Evolutionary conservation across 768 basidiomycete genomes (phyloP), one percentile per base, ranked within the genome.

Genomic region (Pleurotus tuoliensis): DNA sequence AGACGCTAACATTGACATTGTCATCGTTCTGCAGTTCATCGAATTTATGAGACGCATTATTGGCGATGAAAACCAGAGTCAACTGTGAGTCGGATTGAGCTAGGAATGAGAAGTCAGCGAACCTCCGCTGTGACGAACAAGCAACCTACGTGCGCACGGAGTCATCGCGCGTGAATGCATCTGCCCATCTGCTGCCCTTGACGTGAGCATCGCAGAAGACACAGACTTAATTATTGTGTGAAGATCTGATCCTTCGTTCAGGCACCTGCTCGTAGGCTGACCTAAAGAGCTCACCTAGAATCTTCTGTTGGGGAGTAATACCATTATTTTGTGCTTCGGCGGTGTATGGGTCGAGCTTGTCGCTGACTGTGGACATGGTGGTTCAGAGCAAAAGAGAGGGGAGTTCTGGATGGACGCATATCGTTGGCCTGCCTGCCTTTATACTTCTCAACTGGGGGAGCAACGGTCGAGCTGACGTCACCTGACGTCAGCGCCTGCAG

Each of bases 101-200:
- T 86, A 57, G 41, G 44, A 9, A 40, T 16, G n/a, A n/a, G 37
- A 15, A n/a, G 55, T 22, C 54, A 46, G 7, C 18, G 34, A 40
- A 18, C 7, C 22, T 8, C 30, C 20, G 12, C 13, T 13, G 38
- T 12, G 18, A 54, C 20, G 8, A 16, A 25, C 13, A 41, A 12
- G 15, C 12, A 4, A 68, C 84, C 43, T 61, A 90, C 89, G 81
- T 39, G 78, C 73, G n/a, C 81, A 76, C 16, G 88, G 87, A 13
- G 80, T 76, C 93, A 95, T 94, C 22, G 87, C 86, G 56, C 92
- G 81, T 6, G 90, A 83, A 68, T 94, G 92, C 18, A 95, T 69
- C 43, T 80, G 73, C 0, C 90, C 91, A 55, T 82, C 75, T 12
- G 77, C 65, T 15, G 83, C 78, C 38, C 87, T 85, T 12, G 90